Evolutionary conservation across 2,329 filamentous ascomycete species (phyloP), one percentile per base, ranked within the genome.

Genomic region (Trichoderma atroviride): DNA sequence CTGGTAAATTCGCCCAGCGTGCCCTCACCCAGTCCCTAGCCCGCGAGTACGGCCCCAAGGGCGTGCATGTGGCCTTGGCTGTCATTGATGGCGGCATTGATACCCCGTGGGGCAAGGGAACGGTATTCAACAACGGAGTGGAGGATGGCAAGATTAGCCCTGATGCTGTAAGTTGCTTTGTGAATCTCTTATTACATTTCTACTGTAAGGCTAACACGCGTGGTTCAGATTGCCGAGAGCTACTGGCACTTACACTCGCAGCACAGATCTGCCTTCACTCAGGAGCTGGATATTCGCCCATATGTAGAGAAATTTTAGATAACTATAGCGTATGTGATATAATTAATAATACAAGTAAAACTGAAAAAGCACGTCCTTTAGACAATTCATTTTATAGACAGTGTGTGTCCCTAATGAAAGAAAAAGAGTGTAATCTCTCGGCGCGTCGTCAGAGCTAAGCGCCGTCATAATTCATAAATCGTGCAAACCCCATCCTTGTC

Each of bases 171-270:
- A 83, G 90, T 84, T 35, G 16, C n/a, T 55, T 24, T 50, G 9
- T 13, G 40, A 35, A 13, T 50, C 7, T 24, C 14, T 9, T 10
- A 33, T 10, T 57, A 29, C 14, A 24, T 5, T 16, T 13, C 16
- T 9, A 43, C 19, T 50, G 27, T 3, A 22, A 7, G 24, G 22
- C 61, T 64, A 29, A 64, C 61, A 22, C 7, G 3, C 16, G 7
- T 31, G 2, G 6, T 35, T 13, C 57, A 95, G 89, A 96, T 97
- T 83, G 93, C 93, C 13, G 92, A 96, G 73, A 87, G 88, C 13
- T 97, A 97, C 76, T 97, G 93, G 92, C 84, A 90, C 76, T 77
- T 97, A 75, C 93, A 97, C 76, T 91, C 89, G 0, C 93, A 97
- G 82, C 91, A 90, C 37, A 86, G 88, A 73, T 92, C 91, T 6